These are phyloP conservation scores for Somion occarium DNA, from an alignment of 1,284 basidiomycete species.

Conservation along the genomic window DNA sequence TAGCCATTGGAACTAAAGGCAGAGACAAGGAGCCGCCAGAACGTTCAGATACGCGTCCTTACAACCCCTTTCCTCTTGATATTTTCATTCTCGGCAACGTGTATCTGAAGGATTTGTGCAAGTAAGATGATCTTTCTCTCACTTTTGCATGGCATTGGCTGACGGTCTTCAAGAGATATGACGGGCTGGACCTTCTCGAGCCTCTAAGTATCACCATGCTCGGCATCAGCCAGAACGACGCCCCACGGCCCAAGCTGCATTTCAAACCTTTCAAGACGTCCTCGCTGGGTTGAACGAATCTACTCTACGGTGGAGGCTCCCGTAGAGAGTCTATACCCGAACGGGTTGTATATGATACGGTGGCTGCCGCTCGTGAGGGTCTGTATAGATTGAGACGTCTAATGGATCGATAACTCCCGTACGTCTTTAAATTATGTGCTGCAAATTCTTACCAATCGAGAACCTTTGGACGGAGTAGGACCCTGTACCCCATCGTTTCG, in stretches of 20 bases:
- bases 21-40: slow-evolving; percentile 12
- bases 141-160: neutral
- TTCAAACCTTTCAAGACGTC: neutral
- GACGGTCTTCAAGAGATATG: neutral
- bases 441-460: no score
- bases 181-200: slow-evolving; percentile 12
- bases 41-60: slow-evolving; percentile 5
- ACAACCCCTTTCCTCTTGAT: slow-evolving; percentile 15
- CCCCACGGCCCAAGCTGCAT: slow-evolving; percentile 3
- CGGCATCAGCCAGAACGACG: slow-evolving; percentile 12
- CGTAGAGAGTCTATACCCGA: slow-evolving; percentile 5
- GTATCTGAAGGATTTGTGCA: slow-evolving; percentile 9
- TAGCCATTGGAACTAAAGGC: slow-evolving; percentile 15
- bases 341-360: slow-evolving; percentile 9
- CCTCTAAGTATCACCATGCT: slow-evolving; percentile 13
- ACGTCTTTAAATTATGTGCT: no score
- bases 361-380: slow-evolving; percentile 2
- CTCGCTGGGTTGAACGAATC: neutral
- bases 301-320: neutral
- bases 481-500: neutral
- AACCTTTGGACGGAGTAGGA: neutral
- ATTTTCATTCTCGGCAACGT: slow-evolving; percentile 13
- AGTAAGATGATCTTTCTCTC: slow-evolving; percentile 3
- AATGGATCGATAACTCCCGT: neutral
- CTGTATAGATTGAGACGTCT: neutral